A percentile compares a stretch with the other conserved stretches of the same genome.
phyloP scores from a whole-genome alignment of 768 basidiomycete species.

The Heimioporus sp. region DNA sequence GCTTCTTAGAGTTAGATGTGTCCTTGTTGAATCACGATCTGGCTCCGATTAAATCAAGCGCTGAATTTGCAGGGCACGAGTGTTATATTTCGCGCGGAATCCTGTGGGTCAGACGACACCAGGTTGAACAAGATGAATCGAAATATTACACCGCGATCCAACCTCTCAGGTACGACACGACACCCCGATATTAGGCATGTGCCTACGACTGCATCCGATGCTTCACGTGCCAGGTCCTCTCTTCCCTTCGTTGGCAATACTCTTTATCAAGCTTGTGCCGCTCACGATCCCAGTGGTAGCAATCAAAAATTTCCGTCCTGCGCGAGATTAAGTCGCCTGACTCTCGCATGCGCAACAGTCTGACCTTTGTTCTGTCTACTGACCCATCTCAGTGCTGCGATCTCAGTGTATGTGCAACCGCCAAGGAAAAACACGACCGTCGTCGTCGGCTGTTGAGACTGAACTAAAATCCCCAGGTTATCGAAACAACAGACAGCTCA shows the following conservation, averaged over 20 bases:
- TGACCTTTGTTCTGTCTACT: slow-evolving; percentile 79
- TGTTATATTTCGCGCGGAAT: background rate
- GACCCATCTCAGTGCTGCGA: slow-evolving; percentile 93
- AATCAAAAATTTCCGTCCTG: slow-evolving; percentile 85
- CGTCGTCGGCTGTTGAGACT: slow-evolving; percentile 61
- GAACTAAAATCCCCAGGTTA: slow-evolving; percentile 32
- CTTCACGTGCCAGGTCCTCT: slow-evolving; percentile 36
- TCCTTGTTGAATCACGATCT: background rate
- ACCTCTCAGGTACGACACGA: slow-evolving; percentile 12
- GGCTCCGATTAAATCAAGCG: background rate
- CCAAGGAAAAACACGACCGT: slow-evolving; percentile 97
- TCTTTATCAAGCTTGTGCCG: slow-evolving; percentile 69
- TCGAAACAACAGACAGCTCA: background rate
- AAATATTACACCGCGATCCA: slow-evolving; percentile 13
- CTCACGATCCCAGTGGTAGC: slow-evolving; percentile 91
- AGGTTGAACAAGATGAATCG: slow-evolving; percentile 7
- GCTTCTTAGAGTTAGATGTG: slow-evolving; percentile 3
- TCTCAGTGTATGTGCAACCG: slow-evolving; percentile 96
- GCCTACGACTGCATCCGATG: slow-evolving; percentile 28
- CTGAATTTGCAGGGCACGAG: too few relatives aligned
- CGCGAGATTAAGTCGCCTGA: slow-evolving; percentile 9
- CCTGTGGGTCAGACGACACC: slow-evolving; percentile 14
- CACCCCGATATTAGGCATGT: slow-evolving; percentile 4
- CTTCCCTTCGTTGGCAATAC: slow-evolving; percentile 50
- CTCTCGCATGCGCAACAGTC: slow-evolving; percentile 2